Evolutionary conservation across 179 eudicot species (phyloP), one percentile per base, ranked within the genome.

Genomic region (Dionaea muscipula): DNA sequence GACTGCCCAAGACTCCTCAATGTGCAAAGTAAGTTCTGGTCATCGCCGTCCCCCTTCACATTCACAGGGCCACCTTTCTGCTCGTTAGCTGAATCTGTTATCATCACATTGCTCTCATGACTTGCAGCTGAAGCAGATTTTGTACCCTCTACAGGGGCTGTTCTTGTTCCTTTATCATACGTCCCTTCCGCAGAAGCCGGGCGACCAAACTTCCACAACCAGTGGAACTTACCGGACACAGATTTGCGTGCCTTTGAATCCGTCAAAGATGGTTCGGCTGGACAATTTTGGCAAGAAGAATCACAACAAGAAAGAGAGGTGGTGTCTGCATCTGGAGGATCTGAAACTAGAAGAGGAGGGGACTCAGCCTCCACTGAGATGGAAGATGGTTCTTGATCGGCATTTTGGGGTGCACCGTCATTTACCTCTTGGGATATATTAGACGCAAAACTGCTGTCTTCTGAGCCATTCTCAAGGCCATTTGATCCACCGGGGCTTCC

Each of bases 1-100:
- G 94, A 80, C 55, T 82, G 91, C 37, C 94, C 88, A 54, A 91
- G 82, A 60, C 74, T 72, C 78, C 74, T 77, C 77, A 91, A 68
- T 25, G 86, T 69, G 63, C 70, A 70, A 67, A 75, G 62, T 60
- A 76, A 33, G 45, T 82, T 76, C 76, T 78, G 90, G 68, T 85
- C 93, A 24, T 60, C 64, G 26, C 69, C 67, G 54, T 86, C 85
- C 16, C 74, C 80, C 53, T 76, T 83, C 43, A 77, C 55, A 45
- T 47, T 69, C 18, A 57, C 58, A 26, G 58, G 53, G 44, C 66
- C 58, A 45, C 39, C 15, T 26, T 18, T 71, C 26, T 56, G 35
- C 39, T 54, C 77, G 57, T 64, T 67, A 53, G 68, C 69, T 17
- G 72, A 65, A 62, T 55, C 45, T 41, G 53, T 64, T n/a, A n/a